Evolutionary conservation across 2,329 filamentous ascomycete species (phyloP).

Genomic region (Ceratocystis ficicola): DNA sequence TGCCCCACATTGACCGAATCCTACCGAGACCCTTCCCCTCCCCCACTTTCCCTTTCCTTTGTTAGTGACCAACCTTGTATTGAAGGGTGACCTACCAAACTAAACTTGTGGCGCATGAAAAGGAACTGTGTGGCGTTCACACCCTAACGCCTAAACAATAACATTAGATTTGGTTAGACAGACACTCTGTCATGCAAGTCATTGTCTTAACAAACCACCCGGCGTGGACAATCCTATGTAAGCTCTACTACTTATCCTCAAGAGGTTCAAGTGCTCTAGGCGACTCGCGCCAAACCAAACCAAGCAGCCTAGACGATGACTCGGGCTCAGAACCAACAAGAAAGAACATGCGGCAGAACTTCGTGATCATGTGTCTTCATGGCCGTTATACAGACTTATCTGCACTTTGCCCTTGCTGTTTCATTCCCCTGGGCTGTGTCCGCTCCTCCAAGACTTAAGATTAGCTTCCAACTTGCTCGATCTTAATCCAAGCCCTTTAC

Average conservation of each 20-base stretch:
- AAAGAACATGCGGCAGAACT: neutral
- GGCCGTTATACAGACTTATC: too few relatives aligned
- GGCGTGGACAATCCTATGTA: neutral
- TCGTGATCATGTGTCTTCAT: neutral
- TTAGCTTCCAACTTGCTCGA: too few relatives aligned
- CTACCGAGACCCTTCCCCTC: neutral
- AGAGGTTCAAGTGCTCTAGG: too few relatives aligned
- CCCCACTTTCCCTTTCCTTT: neutral
- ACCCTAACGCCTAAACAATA: neutral
- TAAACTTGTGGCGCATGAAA: neutral
- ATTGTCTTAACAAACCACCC: neutral
- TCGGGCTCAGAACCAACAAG: neutral
- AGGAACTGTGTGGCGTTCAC: neutral
- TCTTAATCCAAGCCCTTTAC: too few relatives aligned
- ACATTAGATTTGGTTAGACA: neutral
- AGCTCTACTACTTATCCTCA: neutral
- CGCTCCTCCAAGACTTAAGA: neutral
- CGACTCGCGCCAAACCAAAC: neutral
- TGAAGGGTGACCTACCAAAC: neutral
- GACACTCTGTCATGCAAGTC: neutral
- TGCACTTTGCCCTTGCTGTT: too few relatives aligned
- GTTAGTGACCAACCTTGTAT: neutral
- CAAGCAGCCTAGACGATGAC: neutral
- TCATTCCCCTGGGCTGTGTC: neutral
- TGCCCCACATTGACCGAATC: neutral